phyloP scores from a whole-genome alignment of 768 basidiomycete genomes.

The Lyophyllum semitale region DNA sequence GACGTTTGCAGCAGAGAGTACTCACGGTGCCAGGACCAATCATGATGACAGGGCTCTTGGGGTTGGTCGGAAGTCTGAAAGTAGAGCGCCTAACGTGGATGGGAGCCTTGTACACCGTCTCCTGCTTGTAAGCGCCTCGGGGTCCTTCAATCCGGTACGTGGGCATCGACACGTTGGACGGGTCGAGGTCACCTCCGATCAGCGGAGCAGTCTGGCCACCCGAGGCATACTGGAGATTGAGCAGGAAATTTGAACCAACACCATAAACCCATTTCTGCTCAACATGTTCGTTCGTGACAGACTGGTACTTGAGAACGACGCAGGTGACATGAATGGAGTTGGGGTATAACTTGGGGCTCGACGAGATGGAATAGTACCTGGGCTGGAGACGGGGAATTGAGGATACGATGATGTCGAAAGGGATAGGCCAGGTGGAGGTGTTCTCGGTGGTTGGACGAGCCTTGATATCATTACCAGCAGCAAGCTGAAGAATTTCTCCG shows the following conservation, averaged over 20 bases:
- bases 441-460: conserved; percentile 64
- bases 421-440: conserved; percentile 86
- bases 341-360: conserved; percentile 91
- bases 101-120: conserved; percentile 78
- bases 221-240: conserved; percentile 84
- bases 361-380: conserved; percentile 98
- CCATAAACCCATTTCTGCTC: conserved; percentile 77
- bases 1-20: conserved; percentile 17
- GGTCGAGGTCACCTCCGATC: conserved; percentile 33
- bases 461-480: conserved; percentile 75
- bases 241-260: conserved; percentile 91
- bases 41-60: conserved; percentile 99
- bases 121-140: conserved; percentile 76
- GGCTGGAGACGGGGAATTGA: conserved; percentile 93
- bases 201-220: conserved; percentile 58
- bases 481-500: conserved; percentile 90
- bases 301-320: conserved; percentile 93
- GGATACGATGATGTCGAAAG: conserved; percentile 96
- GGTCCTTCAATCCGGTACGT: conserved; percentile 90
- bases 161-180: conserved; percentile 51
- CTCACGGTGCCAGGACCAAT: conserved; percentile 96
- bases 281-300: conserved; percentile 53
- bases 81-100: conserved; percentile 95
- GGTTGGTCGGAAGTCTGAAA: conserved; percentile 95
- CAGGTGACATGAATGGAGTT: conserved; percentile 90